A percentile compares a stretch with the other conserved stretches of the same genome.
phyloP scores from a whole-genome alignment of 2,329 filamentous ascomycete genomes.

The Hymenoscyphus scutula region DNA sequence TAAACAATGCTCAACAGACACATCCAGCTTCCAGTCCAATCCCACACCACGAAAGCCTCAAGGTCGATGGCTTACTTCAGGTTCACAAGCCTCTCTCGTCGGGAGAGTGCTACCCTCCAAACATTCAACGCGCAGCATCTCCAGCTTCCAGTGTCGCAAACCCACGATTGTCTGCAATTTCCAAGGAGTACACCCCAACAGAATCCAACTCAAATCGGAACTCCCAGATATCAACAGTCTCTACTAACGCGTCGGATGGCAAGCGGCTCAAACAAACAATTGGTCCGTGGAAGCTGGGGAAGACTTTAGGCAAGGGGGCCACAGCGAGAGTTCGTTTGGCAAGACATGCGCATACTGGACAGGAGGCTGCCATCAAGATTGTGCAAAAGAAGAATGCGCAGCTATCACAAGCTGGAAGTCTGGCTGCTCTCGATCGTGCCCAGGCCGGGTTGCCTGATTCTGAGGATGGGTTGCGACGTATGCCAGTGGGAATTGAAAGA shows the following conservation, averaged over 20 bases:
- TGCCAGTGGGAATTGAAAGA: slow-evolving; percentile 86
- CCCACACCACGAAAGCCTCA: slow-evolving; percentile 31
- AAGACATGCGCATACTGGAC: slow-evolving; percentile 72
- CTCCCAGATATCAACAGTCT: slow-evolving; percentile 41
- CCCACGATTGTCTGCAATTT: slow-evolving; percentile 37
- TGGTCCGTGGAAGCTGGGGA: slow-evolving; percentile 90
- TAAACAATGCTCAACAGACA: slow-evolving; percentile 33
- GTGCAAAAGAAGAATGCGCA: slow-evolving; percentile 80
- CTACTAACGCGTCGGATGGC: slow-evolving; percentile 37
- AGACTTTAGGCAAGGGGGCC: slow-evolving; percentile 83
- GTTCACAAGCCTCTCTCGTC: slow-evolving; percentile 14
- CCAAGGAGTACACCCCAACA: slow-evolving; percentile 33
- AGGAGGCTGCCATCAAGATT: slow-evolving; percentile 91
- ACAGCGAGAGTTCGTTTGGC: slow-evolving; percentile 86
- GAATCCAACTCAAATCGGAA: slow-evolving; percentile 37
- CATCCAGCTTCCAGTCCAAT: slow-evolving; percentile 12
- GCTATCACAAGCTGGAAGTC: slow-evolving; percentile 79
- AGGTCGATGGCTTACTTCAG: slow-evolving; percentile 24
- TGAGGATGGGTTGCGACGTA: slow-evolving; percentile 62
- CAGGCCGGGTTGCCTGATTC: slow-evolving; percentile 56
- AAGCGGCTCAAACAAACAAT: slow-evolving; percentile 65
- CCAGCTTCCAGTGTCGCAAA: slow-evolving; percentile 34
- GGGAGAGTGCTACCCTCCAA: slow-evolving; percentile 14
- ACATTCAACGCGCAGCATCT: slow-evolving; percentile 25
- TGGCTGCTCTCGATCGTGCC: slow-evolving; percentile 77